Base-by-base conservation (phyloP, 768 basidiomycete species). In the Phanerodontia chrysosporium region DNA sequence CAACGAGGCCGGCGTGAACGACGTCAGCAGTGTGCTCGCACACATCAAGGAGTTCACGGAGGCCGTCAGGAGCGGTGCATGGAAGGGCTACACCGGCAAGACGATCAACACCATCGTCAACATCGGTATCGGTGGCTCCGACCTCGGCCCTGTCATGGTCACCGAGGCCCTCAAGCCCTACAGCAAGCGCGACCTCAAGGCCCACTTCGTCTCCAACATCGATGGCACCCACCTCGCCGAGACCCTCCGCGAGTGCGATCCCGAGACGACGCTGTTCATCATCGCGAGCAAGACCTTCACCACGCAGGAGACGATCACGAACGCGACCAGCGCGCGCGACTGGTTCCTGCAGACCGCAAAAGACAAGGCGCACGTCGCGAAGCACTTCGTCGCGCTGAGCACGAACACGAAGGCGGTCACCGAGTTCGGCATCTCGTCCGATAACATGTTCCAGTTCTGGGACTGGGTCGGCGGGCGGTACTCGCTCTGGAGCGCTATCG, bases 381-480 rank as follows among this genome's bases (percentile, higher is more conserved):
- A 98, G 78, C 97, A 99, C 79, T 99, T 99, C 71, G 95, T 98
- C 42, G 97, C 97, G 2, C 85, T 99, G 58, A 95, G 92, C 68
- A 99, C 97, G 58, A 99, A 99, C 75, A 93, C 93, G 53, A 83
- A 87, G 70, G 93, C 91, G 12, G 97, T 98, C 57, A 90, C 92
- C 18, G 85, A 81, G 2, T 99, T 99, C 69, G 97, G 97, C 44
- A 99, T 99, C 69, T 80, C 88, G 48, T 73, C 86, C 60, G 81
- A 82, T 65, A 98, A 98, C 78, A 99, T 99, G 95, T 99, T 99
- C 85, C 87, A 90, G 71, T 98, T 99, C 85, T 99, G 96, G 96
- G 97, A 98, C 75, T 99, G 97, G 97, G 97, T 99, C 63, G 97
- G 97, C 62, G 97, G 97, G 27, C 85, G 96, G 62, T 99, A 99